These are phyloP conservation scores for Calonectria leucothoes DNA, from an alignment of 2,329 filamentous ascomycete genomes.

Conservation along the genomic window DNA sequence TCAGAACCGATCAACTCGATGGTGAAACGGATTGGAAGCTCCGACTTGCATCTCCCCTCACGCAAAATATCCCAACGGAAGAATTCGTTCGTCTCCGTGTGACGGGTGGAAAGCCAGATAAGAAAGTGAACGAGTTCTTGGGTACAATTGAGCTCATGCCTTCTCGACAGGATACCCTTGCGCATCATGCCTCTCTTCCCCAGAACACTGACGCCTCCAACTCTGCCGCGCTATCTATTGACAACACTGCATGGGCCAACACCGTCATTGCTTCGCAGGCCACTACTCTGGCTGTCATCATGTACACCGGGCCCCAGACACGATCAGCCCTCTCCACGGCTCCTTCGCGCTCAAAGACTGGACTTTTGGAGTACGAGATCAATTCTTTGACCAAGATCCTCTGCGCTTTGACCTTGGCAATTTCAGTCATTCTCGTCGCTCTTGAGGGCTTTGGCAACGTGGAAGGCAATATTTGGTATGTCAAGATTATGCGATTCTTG, in stretches of 20 bases:
- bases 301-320: constrained; percentile 96
- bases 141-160: constrained; percentile 85
- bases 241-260: constrained; percentile 99
- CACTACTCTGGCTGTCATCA: constrained; percentile 86
- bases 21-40: constrained; percentile 99
- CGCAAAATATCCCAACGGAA: constrained; percentile 78
- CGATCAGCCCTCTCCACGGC: constrained; percentile 94
- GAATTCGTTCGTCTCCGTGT: constrained; percentile 79
- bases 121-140: constrained; percentile 92
- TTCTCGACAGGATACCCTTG: constrained; percentile 61
- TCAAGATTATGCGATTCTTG: constrained; percentile 97
- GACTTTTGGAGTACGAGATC: constrained; percentile 94
- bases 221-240: constrained; percentile 84
- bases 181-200: constrained; percentile 48
- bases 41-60: constrained; percentile 85
- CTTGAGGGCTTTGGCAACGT: constrained; percentile 82
- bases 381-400: constrained; percentile 97
- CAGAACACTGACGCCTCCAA: constrained; percentile 54
- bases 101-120: constrained; percentile 90
- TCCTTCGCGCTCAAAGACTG: constrained; percentile 91
- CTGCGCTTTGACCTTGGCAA: constrained; percentile 84
- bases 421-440: constrained; percentile 90
- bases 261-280: constrained; percentile 96
- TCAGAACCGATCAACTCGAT: constrained; percentile 95
- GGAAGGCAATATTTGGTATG: constrained; percentile 82